phyloP scores from a whole-genome alignment of 371 early-diverging fungal genomes.

The Actinomortierella ambigua region DNA sequence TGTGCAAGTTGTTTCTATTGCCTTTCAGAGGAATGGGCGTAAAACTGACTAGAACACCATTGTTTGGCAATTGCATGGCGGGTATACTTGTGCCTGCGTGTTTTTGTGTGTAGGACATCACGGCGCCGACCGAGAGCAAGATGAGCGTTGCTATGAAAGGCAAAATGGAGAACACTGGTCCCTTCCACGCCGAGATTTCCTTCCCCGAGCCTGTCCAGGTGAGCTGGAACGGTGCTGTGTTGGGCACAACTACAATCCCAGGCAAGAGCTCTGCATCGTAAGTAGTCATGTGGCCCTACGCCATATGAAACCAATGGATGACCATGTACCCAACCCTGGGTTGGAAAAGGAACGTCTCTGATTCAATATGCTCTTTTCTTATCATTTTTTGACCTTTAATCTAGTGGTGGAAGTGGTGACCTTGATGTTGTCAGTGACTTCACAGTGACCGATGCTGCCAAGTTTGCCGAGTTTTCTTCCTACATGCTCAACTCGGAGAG shows the following conservation, averaged over 20 bases:
- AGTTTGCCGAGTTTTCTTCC: slow-evolving; percentile 56
- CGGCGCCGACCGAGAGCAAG: slow-evolving; percentile 40
- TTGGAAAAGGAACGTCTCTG: too few species aligned
- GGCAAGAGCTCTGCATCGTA: slow-evolving; percentile 37
- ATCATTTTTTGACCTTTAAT: background rate
- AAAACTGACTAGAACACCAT: slow-evolving; percentile 8
- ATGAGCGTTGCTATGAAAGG: slow-evolving; percentile 60
- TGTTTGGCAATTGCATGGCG: too few species aligned
- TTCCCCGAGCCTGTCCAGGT: slow-evolving; percentile 60
- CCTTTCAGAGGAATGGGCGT: background rate
- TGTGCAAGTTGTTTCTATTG: too few species aligned
- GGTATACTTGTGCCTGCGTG: too few species aligned
- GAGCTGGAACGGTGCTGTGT: slow-evolving; percentile 53
- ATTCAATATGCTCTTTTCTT: background rate
- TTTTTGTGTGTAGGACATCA: slow-evolving; percentile 50
- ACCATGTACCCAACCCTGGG: too few species aligned
- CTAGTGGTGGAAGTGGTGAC: slow-evolving; percentile 52
- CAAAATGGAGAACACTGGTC: slow-evolving; percentile 60
- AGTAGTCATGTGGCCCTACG: slow-evolving; percentile 4
- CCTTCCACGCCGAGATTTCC: slow-evolving; percentile 57
- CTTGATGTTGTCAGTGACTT: slow-evolving; percentile 56
- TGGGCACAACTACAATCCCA: slow-evolving; percentile 59
- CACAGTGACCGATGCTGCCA: slow-evolving; percentile 48
- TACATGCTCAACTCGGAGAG: slow-evolving; percentile 60
- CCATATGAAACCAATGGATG: too few species aligned